Evolutionary conservation across 352 stramenopile genomes (phyloP).

Genomic region (Globisporangium lucens): DNA sequence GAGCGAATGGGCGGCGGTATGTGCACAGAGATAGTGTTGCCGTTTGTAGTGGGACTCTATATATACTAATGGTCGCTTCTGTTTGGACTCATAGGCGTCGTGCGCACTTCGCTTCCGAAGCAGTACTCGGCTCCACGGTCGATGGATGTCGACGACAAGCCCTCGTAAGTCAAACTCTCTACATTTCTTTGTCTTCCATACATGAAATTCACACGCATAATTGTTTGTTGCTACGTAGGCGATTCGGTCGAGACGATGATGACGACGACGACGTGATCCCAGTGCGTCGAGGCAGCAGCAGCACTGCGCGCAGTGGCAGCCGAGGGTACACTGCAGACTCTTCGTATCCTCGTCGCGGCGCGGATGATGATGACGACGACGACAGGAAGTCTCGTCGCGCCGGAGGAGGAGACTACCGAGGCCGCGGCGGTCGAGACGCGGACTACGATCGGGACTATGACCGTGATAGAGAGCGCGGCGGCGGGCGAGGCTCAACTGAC

Average conservation of each 20-base stretch:
- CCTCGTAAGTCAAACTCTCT: constrained; percentile 47
- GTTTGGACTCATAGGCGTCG: constrained; percentile 42
- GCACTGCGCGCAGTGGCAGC: constrained; percentile 18
- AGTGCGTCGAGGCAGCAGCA: constrained; percentile 22
- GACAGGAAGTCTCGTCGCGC: constrained; percentile 27
- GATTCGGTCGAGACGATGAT: constrained; percentile 73
- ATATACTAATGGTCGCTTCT: neutral
- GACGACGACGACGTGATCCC: constrained; percentile 44
- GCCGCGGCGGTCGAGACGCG: constrained; percentile 8
- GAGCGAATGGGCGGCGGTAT: constrained; percentile 77
- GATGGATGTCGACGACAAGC: constrained; percentile 75
- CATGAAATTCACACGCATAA: neutral
- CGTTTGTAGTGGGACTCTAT: too few species aligned
- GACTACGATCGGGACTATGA: constrained; percentile 23
- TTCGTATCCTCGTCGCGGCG: constrained; percentile 30
- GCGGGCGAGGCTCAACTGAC: constrained; percentile 4
- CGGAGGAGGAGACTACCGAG: constrained; percentile 14
- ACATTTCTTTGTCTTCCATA: neutral
- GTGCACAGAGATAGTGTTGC: neutral
- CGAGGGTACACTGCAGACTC: constrained; percentile 14
- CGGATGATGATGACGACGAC: constrained; percentile 47
- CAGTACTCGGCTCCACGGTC: constrained; percentile 76
- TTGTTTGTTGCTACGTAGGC: constrained; percentile 24
- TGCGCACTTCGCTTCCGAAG: constrained; percentile 67
- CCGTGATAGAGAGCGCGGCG: constrained; percentile 21